Base-by-base conservation (phyloP, 768 basidiomycete genomes). In the Hydnomerulius pinastri region DNA sequence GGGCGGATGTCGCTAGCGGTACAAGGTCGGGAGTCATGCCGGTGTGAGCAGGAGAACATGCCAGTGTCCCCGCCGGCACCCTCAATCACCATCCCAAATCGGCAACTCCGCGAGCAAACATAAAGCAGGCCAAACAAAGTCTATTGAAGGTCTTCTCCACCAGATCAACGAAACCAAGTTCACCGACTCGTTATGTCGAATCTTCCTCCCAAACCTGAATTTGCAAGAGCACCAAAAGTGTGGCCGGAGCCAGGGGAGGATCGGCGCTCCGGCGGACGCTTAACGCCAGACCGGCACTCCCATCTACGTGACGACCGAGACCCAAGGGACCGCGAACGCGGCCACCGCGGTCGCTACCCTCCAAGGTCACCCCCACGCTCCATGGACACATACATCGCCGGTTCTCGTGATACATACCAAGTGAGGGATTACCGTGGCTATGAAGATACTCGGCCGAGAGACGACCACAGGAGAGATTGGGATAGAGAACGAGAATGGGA, bases 1-100 rank as follows among this genome's bases (percentile, higher is more conserved):
- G 94, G 1, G 78, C 69, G 4, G 87, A 72, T 2, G 91, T 88
- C 2, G 95, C 95, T 39, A 98, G 76, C 4, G 95, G 93, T 63
- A 92, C 83, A 48, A 91, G 74, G 43, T 75, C 72, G 25, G 77
- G 69, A 1, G 74, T 70, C 78, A 82, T 80, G 37, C 51, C 29
- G 24, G 38, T 13, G 20, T 30, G 32, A 30, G 13, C 10, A 21
- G 25, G 7, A 24, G 41, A 12, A 35, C 11, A 13, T 5, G 4
- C 11, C n/a, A 28, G 35, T 36, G n/a, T 11, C 12, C 6, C n/a
- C 12, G 23, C 25, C 21, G 33, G 21, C n/a, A 21, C 21, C 5
- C 12, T n/a, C 5, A 12, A 4, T 5, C 12, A 44, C 2, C n/a
- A 29, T 0, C 45, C 42, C 25, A 45, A 51, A 44, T 30, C 9